Conservation (phyloP, 192 early-diverging fungal genomes). For the Entophlyctis luteolus region DNA sequence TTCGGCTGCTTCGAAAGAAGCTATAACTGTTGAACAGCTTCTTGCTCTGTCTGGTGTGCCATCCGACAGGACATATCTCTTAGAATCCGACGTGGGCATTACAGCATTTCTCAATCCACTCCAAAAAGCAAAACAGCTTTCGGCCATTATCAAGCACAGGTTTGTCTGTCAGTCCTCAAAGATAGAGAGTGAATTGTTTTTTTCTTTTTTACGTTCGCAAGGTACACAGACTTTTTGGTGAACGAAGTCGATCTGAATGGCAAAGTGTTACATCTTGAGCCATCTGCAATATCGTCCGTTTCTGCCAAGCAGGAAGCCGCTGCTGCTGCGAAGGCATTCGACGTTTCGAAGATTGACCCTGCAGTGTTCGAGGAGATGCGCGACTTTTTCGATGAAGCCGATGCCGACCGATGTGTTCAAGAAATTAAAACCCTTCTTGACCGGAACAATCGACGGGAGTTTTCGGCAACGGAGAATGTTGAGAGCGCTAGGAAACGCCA, state of each 20-base stretch:
- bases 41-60: conserved; percentile 10
- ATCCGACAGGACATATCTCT: conserved; percentile 10
- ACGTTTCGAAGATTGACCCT: neutral
- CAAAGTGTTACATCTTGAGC: conserved; percentile 65
- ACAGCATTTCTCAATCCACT: conserved; percentile 43
- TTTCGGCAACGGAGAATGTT: neutral
- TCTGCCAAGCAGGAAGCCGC: too few species aligned
- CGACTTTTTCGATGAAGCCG: conserved; percentile 38
- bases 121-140: conserved; percentile 34
- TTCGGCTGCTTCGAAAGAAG: too few species aligned
- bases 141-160: conserved; percentile 62
- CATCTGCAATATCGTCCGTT: conserved; percentile 12
- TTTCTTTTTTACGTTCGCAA: conserved; percentile 22
- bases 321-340: neutral
- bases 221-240: conserved; percentile 87
- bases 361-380: conserved; percentile 37
- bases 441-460: neutral
- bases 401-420: neutral
- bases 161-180: conserved; percentile 9
- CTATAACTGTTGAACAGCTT: conserved; percentile 6
- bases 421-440: conserved; percentile 2
- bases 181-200: neutral
- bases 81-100: conserved; percentile 70
- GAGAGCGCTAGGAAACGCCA: neutral
- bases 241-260: conserved; percentile 80